Conservation (phyloP, 768 basidiomycete species). For the Tulasnella sp. region DNA sequence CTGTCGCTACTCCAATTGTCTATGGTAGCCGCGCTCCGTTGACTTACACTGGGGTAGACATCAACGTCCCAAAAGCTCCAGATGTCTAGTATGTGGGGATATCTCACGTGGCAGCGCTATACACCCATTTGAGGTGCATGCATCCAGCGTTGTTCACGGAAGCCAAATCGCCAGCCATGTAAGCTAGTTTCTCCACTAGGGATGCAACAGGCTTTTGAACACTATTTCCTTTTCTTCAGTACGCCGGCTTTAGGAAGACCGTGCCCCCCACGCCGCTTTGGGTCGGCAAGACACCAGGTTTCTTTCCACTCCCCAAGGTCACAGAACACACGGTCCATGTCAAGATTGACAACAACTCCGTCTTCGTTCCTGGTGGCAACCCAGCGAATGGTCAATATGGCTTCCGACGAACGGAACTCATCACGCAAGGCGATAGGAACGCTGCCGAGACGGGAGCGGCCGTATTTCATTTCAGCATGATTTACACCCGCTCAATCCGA, state of each 20-base stretch:
- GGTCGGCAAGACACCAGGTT: constrained; percentile 24
- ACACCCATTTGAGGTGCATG: background rate
- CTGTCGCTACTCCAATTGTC: constrained; percentile 28
- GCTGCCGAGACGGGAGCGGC: constrained; percentile 15
- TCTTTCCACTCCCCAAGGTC: constrained; percentile 19
- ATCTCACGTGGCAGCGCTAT: background rate
- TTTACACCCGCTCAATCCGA: constrained; percentile 14
- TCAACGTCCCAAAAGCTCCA: constrained; percentile 39
- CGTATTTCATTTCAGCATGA: constrained; percentile 19
- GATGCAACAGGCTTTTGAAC: background rate
- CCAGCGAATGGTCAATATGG: constrained; percentile 19
- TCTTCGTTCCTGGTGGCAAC: constrained; percentile 21
- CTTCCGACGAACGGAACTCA: constrained; percentile 34
- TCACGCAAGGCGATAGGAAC: constrained; percentile 34
- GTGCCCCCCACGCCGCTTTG: constrained; percentile 39
- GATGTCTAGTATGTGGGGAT: constrained; percentile 38
- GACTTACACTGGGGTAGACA: constrained; percentile 31
- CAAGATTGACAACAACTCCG: constrained; percentile 33
- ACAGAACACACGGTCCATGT: constrained; percentile 41
- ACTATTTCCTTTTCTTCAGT: background rate
- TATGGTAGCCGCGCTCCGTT: constrained; percentile 45
- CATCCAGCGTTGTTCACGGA: constrained; percentile 43
- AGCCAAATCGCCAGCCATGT: constrained; percentile 40
- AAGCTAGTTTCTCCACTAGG: constrained; percentile 16
- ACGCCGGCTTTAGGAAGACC: constrained; percentile 10